Conservation (phyloP, 306 rosid species). For the Gastrolobium bilobum region DNA sequence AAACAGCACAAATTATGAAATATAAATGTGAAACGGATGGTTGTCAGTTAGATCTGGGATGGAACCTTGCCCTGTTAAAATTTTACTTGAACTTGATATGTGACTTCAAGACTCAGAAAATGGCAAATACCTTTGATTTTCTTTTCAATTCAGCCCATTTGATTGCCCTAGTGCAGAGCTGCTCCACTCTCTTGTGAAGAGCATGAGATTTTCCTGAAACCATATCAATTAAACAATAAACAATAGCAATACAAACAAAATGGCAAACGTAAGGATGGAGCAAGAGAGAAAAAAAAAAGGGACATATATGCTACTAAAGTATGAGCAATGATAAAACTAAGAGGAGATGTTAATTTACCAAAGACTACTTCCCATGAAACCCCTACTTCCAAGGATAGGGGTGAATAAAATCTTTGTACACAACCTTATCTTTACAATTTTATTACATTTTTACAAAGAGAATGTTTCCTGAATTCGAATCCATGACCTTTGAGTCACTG, state of each 20-base stretch:
- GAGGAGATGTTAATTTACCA: background rate
- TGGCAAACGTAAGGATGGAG: background rate
- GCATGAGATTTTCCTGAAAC: conserved; percentile 64
- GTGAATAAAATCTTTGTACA: too few relatives aligned
- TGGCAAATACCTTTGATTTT: conserved; percentile 57
- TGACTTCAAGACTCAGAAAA: conserved; percentile 16
- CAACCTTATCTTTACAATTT: too few relatives aligned
- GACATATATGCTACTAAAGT: too few relatives aligned
- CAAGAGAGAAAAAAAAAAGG: too few relatives aligned
- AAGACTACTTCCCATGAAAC: too few relatives aligned
- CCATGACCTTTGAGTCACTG: too few relatives aligned
- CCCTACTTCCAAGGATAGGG: too few relatives aligned
- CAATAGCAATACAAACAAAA: background rate
- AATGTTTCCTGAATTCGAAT: too few relatives aligned
- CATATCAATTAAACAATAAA: conserved; percentile 32
- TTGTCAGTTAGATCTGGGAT: conserved; percentile 13
- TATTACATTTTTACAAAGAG: too few relatives aligned
- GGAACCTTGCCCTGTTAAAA: background rate
- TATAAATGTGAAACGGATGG: background rate
- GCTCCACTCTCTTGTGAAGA: conserved; percentile 69
- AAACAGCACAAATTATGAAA: background rate
- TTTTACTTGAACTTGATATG: conserved; percentile 33
- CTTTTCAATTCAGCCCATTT: conserved; percentile 64
- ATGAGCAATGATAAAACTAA: background rate
- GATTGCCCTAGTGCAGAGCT: conserved; percentile 64